Evolutionary conservation across 768 basidiomycete genomes (phyloP).

Genomic region (Rhizopogon sp.): DNA sequence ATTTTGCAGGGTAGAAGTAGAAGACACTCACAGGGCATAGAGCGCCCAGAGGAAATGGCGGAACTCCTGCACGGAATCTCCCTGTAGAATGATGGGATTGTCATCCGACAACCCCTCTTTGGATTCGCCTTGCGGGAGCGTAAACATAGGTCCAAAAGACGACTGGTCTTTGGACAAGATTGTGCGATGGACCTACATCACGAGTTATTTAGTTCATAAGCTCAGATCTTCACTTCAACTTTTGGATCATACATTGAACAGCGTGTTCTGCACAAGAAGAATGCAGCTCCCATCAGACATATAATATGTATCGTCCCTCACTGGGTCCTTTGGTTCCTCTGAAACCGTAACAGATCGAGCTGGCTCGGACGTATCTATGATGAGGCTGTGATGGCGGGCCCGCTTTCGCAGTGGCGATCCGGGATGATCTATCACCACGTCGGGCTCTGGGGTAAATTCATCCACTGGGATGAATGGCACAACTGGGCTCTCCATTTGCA

Average conservation of each 20-base stretch:
- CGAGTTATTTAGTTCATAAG: constrained; percentile 1
- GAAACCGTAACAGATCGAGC: background rate
- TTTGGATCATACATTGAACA: constrained; percentile 56
- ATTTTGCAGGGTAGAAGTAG: background rate
- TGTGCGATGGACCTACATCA: constrained; percentile 49
- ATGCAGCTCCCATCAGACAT: constrained; percentile 67
- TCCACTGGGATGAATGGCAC: constrained; percentile 20
- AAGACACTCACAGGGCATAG: constrained; percentile 60
- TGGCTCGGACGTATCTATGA: constrained; percentile 3
- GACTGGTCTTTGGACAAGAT: constrained; percentile 60
- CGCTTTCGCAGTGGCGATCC: constrained; percentile 9
- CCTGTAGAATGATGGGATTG: constrained; percentile 57
- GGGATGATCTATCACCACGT: constrained; percentile 1
- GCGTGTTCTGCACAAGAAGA: constrained; percentile 52
- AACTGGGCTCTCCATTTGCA: constrained; percentile 12
- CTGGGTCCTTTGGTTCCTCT: constrained; percentile 9
- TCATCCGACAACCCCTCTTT: constrained; percentile 60
- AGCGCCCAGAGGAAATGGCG: constrained; percentile 70
- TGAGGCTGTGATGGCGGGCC: constrained; percentile 6
- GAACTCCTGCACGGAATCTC: constrained; percentile 64
- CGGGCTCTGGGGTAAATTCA: background rate
- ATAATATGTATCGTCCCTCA: constrained; percentile 54
- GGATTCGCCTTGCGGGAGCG: constrained; percentile 52
- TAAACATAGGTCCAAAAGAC: constrained; percentile 62
- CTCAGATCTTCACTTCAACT: background rate